A percentile compares a stretch with the other conserved stretches of the same genome.
These are phyloP conservation scores for Hymenoscyphus fructigenus DNA, from an alignment of 2,329 filamentous ascomycete species.

Conservation along the genomic window DNA sequence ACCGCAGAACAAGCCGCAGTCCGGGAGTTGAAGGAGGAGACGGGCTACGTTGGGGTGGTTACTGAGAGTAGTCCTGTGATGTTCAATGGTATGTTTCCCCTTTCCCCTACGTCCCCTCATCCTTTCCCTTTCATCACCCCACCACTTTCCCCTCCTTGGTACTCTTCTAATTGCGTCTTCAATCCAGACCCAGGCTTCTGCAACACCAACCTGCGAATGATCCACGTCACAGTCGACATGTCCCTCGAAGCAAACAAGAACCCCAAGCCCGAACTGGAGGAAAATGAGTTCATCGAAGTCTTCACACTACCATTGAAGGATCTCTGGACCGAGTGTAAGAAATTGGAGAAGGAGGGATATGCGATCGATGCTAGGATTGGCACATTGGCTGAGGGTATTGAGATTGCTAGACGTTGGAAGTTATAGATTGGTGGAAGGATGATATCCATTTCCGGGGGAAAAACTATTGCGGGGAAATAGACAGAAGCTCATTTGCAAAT, in stretches of 20 bases:
- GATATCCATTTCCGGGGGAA: too few relatives aligned
- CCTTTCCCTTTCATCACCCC: not conserved
- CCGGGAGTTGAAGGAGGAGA: slow-evolving; percentile 65
- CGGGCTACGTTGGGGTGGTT: slow-evolving; percentile 59
- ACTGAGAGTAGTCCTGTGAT: slow-evolving; percentile 63
- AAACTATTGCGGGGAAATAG: too few relatives aligned
- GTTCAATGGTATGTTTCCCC: slow-evolving; percentile 51
- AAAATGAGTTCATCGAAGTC: slow-evolving; percentile 53
- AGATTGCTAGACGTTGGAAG: slow-evolving; percentile 39
- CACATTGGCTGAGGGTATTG: slow-evolving; percentile 41
- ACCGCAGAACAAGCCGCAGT: slow-evolving; percentile 60
- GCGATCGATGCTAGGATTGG: slow-evolving; percentile 43
- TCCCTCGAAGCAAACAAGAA: slow-evolving; percentile 45
- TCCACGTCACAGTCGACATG: slow-evolving; percentile 50
- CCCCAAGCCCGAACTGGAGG: slow-evolving; percentile 47
- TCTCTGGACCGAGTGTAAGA: slow-evolving; percentile 46
- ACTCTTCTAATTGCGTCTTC: too few relatives aligned
- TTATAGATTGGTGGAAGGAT: slow-evolving; percentile 21
- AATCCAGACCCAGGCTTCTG: slow-evolving; percentile 64
- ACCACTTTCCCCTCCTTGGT: not conserved
- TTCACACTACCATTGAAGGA: slow-evolving; percentile 48
- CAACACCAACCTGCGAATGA: slow-evolving; percentile 62
- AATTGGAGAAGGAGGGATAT: slow-evolving; percentile 43
- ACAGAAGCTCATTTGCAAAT: too few relatives aligned
- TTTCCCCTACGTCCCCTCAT: not conserved